Evolutionary conservation across 192 early-diverging fungal genomes (phyloP).

Genomic region (Linnemannia elongata): DNA sequence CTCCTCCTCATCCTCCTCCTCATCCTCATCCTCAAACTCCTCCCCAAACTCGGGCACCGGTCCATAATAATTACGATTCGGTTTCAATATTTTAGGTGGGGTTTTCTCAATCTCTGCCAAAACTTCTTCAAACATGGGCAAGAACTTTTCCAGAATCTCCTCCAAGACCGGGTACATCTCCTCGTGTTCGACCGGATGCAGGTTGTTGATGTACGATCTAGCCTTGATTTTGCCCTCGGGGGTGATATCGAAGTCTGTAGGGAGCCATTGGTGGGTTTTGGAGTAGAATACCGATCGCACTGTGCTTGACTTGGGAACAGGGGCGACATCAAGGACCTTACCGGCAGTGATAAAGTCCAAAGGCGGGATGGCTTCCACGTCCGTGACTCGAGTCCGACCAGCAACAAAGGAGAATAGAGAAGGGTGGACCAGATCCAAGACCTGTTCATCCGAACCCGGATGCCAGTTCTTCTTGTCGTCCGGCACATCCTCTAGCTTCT

Average conservation of each 20-base stretch:
- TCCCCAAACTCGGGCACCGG: not conserved
- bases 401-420: conserved; percentile 64
- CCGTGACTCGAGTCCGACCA: conserved; percentile 9
- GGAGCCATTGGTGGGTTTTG: conserved; percentile 73
- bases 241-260: conserved; percentile 70
- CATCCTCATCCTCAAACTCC: conserved; percentile 13
- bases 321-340: not conserved
- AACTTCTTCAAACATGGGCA: conserved; percentile 77
- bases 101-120: conserved; percentile 19
- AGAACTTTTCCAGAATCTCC: conserved; percentile 63
- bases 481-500: conserved; percentile 55
- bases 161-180: conserved; percentile 67
- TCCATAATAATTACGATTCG: conserved; percentile 22
- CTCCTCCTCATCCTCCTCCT: not conserved
- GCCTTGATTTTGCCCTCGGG: conserved; percentile 60
- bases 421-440: conserved; percentile 67
- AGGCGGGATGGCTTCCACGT: conserved; percentile 10
- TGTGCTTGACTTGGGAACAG: not conserved
- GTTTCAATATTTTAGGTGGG: not conserved
- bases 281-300: not conserved
- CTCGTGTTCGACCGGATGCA: conserved; percentile 67
- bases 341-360: conserved; percentile 7
- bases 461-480: conserved; percentile 59
- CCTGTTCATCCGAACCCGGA: conserved; percentile 60
- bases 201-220: conserved; percentile 82